Base-by-base conservation (phyloP, 495 filamentous ascomycete genomes). In the Aspergillus incahuasiensis region DNA sequence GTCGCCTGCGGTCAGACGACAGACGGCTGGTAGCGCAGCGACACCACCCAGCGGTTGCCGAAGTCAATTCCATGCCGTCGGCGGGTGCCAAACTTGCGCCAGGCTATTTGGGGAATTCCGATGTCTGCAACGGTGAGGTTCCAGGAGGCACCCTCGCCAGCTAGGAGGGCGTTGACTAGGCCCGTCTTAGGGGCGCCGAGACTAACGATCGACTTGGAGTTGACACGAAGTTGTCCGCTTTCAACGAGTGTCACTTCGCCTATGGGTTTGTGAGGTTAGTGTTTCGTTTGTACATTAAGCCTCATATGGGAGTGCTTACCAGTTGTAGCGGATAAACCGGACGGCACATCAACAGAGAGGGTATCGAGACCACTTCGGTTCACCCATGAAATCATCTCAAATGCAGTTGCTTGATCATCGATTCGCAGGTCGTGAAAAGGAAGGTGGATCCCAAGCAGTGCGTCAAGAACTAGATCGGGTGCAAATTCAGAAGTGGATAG, bases 111-210 rank as follows among this genome's bases (percentile, higher is more conserved):
- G 2, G 83, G 82, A 8, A 98, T 81, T 2, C 94, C 92, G 58
- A 96, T 86, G 72, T 98, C 94, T 5, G 85, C 91, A 15, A 97
- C 80, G 53, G 79, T 86, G 2, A 97, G 67, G 48, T 84, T 84
- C 89, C 91, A 95, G 24, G 63, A 67, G 1, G 60, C 61, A 0
- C 64, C 73, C 43, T 86, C 82, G 5, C 85, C 82, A 2, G 82
- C 74, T 20, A 80, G 72, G 60, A 90, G 68, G 2, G 88, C 85
- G 64, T 86, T 85, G 18, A 97, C 70, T 15, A 97, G 66, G 0
- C 94, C 94, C 2, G 79, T 82, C 70, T 95, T 90, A 0, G 94
- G 92, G 1, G 88, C 90, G 3, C 88, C 91, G 19, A 97, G 79
- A 19, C 86, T 84, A 0, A 95, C 87, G 2, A 97, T 84, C 47